Percentiles rank a stretch among this genome's conserved stretches.
These are phyloP conservation scores for Elongisporangium senticosum DNA, from an alignment of 352 stramenopile genomes.

Conservation along the genomic window DNA sequence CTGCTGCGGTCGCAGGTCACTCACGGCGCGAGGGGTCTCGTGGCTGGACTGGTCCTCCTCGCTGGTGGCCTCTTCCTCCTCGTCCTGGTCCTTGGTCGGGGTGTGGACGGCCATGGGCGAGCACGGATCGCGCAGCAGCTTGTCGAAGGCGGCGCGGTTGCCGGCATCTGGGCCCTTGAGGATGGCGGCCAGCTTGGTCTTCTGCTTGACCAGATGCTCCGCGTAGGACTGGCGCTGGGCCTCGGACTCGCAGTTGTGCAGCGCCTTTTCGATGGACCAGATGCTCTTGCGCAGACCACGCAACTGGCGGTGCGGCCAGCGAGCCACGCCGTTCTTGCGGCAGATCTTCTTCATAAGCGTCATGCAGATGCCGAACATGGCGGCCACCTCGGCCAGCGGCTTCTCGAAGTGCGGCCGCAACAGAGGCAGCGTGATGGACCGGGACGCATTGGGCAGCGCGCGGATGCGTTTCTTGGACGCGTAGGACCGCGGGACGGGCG, in stretches of 20 bases:
- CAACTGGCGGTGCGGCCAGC: conserved; percentile 74
- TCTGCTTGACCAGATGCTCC: conserved; percentile 68
- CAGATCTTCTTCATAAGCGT: conserved; percentile 86
- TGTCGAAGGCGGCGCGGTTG: conserved; percentile 52
- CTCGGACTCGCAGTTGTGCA: conserved; percentile 61
- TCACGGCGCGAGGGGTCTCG: conserved; percentile 3
- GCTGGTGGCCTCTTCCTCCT: conserved; percentile 2
- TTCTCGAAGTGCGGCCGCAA: conserved; percentile 73
- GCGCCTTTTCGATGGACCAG: conserved; percentile 74
- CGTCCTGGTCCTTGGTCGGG: conserved; percentile 13
- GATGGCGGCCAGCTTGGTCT: conserved; percentile 64
- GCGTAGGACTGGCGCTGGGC: conserved; percentile 59
- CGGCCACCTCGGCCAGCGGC: conserved; percentile 62
- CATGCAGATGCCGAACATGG: conserved; percentile 78
- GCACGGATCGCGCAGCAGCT: conserved; percentile 57
- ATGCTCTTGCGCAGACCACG: conserved; percentile 69
- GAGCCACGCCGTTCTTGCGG: conserved; percentile 66
- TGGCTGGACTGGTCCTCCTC: conserved; percentile 6
- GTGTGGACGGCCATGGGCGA: conserved; percentile 37
- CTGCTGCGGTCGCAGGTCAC: not conserved
- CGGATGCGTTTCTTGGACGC: conserved; percentile 65
- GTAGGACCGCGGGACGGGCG: not conserved
- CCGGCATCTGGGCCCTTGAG: conserved; percentile 42
- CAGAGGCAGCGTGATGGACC: conserved; percentile 70
- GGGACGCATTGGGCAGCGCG: conserved; percentile 67